Evolutionary conservation across 202 grass and related monocot species (phyloP), one percentile per base, ranked within the genome.

Genomic region (Alloteropsis angusta): DNA sequence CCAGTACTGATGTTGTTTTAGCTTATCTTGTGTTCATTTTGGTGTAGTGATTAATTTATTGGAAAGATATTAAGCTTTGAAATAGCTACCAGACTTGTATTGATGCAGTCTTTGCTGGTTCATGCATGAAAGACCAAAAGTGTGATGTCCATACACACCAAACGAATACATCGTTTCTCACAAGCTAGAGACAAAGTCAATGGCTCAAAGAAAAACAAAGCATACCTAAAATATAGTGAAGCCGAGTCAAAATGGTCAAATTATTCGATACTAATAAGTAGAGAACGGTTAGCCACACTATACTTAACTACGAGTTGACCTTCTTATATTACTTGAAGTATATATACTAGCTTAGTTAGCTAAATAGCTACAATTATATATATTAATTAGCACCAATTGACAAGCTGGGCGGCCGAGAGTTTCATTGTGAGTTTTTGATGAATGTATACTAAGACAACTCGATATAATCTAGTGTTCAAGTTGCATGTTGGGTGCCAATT

Each of bases 161-260:
- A 64, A 23, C 21, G 43, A 35, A 45, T 46, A 42, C 21, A n/a
- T 43, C 57, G 23, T 9, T 21, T 46, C 59, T 57, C 34, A 52
- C 37, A 14, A 44, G 56, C 15, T 68, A 53, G n/a, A 53, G n/a
- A 60, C 59, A 39, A 56, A 56, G 35, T 79, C 67, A 79, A 85
- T 38, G 53, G 7, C 16, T 72, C n/a, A 23, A 34, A 26, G 22
- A 34, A 14, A 17, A n/a, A 44, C 23, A 74, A 5, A 39, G 43
- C 1, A 18, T 34, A 9, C 26, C 25, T 37, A 45, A 55, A 45
- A 57, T 73, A 28, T 26, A 25, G 47, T 1, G 5, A 46, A 65
- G 37, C 26, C 14, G 36, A 79, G 67, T 85, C 47, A 79, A 79
- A 65, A 37, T 0, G 58, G 75, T 64, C 75, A 79, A 65, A 85